Percentiles rank a stretch among this genome's conserved stretches.
Conservation (phyloP, 2,329 filamentous ascomycete species). For the Claviceps sp. region DNA sequence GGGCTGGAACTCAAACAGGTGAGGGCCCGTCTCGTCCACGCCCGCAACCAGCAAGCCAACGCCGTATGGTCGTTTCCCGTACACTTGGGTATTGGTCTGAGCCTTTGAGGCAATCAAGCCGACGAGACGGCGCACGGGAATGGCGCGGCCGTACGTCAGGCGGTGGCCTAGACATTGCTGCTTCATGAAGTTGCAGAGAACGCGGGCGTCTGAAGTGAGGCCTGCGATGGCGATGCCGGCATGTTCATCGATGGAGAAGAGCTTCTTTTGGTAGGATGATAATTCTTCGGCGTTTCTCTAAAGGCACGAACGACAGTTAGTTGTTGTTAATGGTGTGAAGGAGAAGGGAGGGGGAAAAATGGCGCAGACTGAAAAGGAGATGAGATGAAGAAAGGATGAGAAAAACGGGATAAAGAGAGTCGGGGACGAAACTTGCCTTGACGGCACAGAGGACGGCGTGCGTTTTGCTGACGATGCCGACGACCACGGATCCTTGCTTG, state of each 20-base stretch:
- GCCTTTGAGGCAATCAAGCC: conserved; percentile 90
- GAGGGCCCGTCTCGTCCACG: conserved; percentile 84
- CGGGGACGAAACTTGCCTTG: conserved; percentile 50
- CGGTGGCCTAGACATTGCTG: conserved; percentile 93
- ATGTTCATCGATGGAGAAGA: conserved; percentile 93
- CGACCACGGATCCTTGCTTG: conserved; percentile 96
- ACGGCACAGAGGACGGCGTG: conserved; percentile 90
- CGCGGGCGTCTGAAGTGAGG: conserved; percentile 91
- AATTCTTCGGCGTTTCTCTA: conserved; percentile 98
- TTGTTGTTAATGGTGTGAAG: background rate
- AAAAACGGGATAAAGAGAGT: background rate
- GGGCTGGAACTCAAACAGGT: conserved; percentile 97
- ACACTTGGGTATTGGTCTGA: conserved; percentile 95
- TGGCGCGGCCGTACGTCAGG: conserved; percentile 88
- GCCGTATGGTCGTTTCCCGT: conserved; percentile 91
- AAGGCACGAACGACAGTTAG: background rate
- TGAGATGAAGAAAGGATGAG: background rate
- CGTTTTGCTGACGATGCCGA: conserved; percentile 95
- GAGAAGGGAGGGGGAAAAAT: background rate
- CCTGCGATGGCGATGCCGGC: conserved; percentile 91
- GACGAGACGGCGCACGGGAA: conserved; percentile 80
- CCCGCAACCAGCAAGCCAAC: conserved; percentile 87
- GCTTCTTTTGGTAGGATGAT: conserved; percentile 99
- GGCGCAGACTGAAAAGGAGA: background rate
- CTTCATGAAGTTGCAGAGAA: conserved; percentile 99